Evolutionary conservation across 2,329 filamentous ascomycete genomes (phyloP).

Genomic region (Cercospora sp.): DNA sequence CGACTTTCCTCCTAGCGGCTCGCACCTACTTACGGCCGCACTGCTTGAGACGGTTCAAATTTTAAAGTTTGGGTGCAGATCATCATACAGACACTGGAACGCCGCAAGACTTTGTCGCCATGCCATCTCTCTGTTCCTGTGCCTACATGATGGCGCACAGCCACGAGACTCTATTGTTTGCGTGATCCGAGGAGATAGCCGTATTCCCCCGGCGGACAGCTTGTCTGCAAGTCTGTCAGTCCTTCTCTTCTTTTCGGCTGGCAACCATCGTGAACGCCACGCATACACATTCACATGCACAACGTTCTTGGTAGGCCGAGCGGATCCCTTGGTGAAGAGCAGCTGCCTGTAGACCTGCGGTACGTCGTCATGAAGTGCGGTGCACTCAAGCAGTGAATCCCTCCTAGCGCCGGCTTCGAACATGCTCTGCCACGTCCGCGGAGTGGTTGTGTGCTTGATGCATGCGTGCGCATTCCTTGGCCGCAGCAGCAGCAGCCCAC

Average conservation of each 20-base stretch:
- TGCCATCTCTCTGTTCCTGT: background rate
- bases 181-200: background rate
- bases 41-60: background rate
- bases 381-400: background rate
- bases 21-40: background rate
- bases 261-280: background rate
- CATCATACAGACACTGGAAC: background rate
- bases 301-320: background rate
- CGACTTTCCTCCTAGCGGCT: background rate
- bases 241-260: background rate
- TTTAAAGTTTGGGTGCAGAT: background rate
- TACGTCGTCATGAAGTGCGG: background rate
- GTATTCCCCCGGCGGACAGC: background rate
- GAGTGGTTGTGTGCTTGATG: background rate
- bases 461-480: background rate
- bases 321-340: background rate
- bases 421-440: background rate
- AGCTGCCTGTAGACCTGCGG: background rate
- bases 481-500: constrained; percentile 2
- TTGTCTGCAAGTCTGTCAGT: background rate
- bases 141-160: background rate
- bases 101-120: background rate
- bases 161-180: background rate
- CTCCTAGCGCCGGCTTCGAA: background rate
- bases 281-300: background rate